phyloP scores from a whole-genome alignment of 768 basidiomycete species.

The Auriscalpium orientale region DNA sequence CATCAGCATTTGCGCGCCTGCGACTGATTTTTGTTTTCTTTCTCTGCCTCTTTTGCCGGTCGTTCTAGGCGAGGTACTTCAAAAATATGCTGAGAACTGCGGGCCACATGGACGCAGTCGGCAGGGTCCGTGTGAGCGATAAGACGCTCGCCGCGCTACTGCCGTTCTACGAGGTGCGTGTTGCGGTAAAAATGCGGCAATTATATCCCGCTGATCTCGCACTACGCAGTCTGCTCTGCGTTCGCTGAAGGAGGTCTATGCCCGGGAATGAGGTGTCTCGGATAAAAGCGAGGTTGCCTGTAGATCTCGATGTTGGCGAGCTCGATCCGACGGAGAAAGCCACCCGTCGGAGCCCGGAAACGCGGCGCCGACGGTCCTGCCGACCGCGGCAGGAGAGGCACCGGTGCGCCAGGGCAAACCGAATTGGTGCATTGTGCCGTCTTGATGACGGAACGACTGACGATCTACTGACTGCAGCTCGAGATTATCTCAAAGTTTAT shows the following conservation, averaged over 20 bases:
- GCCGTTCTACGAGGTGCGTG: slow-evolving; percentile 10
- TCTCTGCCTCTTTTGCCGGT: too few relatives aligned
- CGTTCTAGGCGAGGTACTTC: slow-evolving; percentile 11
- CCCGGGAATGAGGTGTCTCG: not conserved
- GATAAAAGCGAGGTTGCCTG: not conserved
- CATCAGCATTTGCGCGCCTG: not conserved
- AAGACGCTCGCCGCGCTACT: slow-evolving; percentile 4
- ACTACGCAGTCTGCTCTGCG: slow-evolving; percentile 5
- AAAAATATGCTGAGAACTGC: slow-evolving; percentile 14
- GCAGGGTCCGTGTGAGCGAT: not conserved
- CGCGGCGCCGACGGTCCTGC: too few relatives aligned
- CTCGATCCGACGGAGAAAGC: too few relatives aligned
- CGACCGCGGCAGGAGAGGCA: too few relatives aligned
- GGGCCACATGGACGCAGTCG: slow-evolving; percentile 2
- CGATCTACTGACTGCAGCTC: too few relatives aligned
- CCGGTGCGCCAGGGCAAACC: too few relatives aligned
- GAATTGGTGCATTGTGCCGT: too few relatives aligned
- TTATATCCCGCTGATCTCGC: not conserved
- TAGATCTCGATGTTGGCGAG: too few relatives aligned
- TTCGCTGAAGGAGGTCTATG: slow-evolving; percentile 8
- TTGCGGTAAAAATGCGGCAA: not conserved
- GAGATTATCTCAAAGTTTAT: too few relatives aligned
- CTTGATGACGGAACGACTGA: too few relatives aligned
- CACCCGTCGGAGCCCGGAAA: too few relatives aligned
- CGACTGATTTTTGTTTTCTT: not conserved